Evolutionary conservation across 177 flowering plant genomes (phyloP), one percentile per base, ranked within the genome.

Genomic region (Telopea speciosissima): DNA sequence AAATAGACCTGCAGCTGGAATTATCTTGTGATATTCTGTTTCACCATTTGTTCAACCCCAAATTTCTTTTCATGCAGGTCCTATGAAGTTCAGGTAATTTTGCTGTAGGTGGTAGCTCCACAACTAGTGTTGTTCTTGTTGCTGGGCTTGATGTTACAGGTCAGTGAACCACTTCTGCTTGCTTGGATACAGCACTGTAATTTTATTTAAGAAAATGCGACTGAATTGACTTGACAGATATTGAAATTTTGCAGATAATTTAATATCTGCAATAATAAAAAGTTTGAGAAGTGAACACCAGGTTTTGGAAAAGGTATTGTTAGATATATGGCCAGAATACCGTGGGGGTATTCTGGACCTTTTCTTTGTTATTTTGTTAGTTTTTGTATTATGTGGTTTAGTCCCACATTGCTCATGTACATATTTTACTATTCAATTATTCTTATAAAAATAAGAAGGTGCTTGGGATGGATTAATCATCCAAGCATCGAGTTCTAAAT

Each of bases 81-180:
- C 80, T 95, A 36, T 81, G 97, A 73, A 87, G 97, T 83, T 79
- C 92, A 68, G 98, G 99, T 45, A 93, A 95, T 80, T 90, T 95
- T 69, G 84, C 91, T 13, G 97, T 96, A 77, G 91, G 92, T 64
- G 96, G 89, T 78, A 72, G 87, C 63, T 80, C 77, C 28, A 79
- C 82, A 66, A 82, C 85, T 42, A 62, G 68, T 65, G 72, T 62
- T 75, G 71, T 85, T 73, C 86, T 93, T 78, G 81, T 83, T 77
- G 85, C 86, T 71, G 96, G 94, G 74, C 76, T 69, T 72, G 89
- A 84, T 78, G 75, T 87, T 65, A 85, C 94, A 86, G 97, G 99
- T 79, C 63, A 69, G 87, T 76, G 65, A 70, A 72, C 40, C 36
- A 11, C 49, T 44, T 44, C 49, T 44, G 49, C 49, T n/a, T 2